A percentile compares a stretch with the other conserved stretches of the same genome.
Evolutionary conservation across 169 alveolate genomes (phyloP).

Genomic region (Amoebophrya sp.): DNA sequence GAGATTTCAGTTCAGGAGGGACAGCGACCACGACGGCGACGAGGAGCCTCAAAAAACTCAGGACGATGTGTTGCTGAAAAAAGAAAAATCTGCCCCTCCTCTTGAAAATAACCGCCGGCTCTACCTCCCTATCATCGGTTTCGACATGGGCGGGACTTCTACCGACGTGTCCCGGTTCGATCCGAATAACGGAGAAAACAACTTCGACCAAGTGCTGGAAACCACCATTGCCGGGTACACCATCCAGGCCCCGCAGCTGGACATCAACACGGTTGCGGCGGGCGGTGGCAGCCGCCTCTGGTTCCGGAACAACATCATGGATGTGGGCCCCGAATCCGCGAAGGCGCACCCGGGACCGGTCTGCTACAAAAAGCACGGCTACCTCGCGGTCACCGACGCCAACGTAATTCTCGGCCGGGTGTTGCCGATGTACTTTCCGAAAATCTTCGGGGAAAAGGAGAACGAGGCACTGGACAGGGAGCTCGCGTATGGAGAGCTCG

Average conservation of each 20-base stretch:
- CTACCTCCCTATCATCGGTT: slow-evolving; percentile 70
- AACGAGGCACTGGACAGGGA: slow-evolving; percentile 54
- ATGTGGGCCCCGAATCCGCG: slow-evolving; percentile 72
- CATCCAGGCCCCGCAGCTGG: slow-evolving; percentile 55
- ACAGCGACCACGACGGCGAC: too few species aligned
- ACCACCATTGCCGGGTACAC: slow-evolving; percentile 28
- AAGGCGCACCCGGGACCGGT: slow-evolving; percentile 65
- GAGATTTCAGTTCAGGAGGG: too few species aligned
- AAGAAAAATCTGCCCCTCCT: too few species aligned
- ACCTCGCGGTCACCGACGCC: slow-evolving; percentile 72
- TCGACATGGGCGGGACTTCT: slow-evolving; percentile 85
- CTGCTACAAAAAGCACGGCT: slow-evolving; percentile 60
- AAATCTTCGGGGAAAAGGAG: slow-evolving; percentile 60
- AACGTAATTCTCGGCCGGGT: slow-evolving; percentile 61
- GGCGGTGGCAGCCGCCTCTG: slow-evolving; percentile 75
- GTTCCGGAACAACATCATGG: slow-evolving; percentile 57
- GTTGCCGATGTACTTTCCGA: slow-evolving; percentile 61
- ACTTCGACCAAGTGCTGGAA: slow-evolving; percentile 33
- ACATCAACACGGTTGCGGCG: slow-evolving; percentile 76
- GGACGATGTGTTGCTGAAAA: too few species aligned
- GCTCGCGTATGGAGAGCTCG: slow-evolving; percentile 38
- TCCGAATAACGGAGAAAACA: slow-evolving; percentile 44
- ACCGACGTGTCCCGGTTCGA: slow-evolving; percentile 63
- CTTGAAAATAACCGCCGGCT: too few species aligned
- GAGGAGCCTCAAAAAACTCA: too few species aligned